Percentiles rank a stretch among this genome's conserved stretches.
Evolutionary conservation across 805 yeast genomes (phyloP).

Genomic region (Candida nonsorbophila): DNA sequence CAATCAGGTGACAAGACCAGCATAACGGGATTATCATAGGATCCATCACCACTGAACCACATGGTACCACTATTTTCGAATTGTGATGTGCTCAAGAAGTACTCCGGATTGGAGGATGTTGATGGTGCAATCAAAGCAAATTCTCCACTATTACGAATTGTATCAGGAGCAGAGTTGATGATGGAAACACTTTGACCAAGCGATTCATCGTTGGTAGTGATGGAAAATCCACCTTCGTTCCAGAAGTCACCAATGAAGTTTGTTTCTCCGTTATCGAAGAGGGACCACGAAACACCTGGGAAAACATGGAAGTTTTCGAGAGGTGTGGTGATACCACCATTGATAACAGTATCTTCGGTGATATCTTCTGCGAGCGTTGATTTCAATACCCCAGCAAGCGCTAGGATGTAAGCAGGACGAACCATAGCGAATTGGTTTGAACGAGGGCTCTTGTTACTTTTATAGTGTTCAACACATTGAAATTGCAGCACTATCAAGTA

Average conservation of each 20-base stretch:
- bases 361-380: slow-evolving; percentile 7
- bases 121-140: background rate
- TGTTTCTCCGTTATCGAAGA: slow-evolving; percentile 9
- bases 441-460: no score
- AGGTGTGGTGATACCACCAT: slow-evolving; percentile 1
- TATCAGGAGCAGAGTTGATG: slow-evolving; percentile 2
- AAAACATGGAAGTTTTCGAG: no score
- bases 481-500: no score
- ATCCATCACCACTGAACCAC: slow-evolving; percentile 13
- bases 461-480: no score
- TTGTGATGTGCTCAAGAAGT: background rate
- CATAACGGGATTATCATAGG: slow-evolving; percentile 7
- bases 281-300: slow-evolving; percentile 13
- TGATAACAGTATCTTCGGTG: slow-evolving; percentile 3
- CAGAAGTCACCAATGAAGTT: slow-evolving; percentile 9
- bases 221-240: slow-evolving; percentile 12
- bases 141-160: background rate
- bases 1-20: slow-evolving; percentile 6
- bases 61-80: slow-evolving; percentile 16
- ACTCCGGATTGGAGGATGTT: background rate
- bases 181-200: slow-evolving; percentile 11
- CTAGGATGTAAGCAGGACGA: no score
- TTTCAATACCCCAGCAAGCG: no score
- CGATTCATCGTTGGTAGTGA: slow-evolving; percentile 8
- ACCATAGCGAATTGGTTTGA: no score